phyloP scores from a whole-genome alignment of 73 alveolate genomes.

The Durusdinium trenchii region DNA sequence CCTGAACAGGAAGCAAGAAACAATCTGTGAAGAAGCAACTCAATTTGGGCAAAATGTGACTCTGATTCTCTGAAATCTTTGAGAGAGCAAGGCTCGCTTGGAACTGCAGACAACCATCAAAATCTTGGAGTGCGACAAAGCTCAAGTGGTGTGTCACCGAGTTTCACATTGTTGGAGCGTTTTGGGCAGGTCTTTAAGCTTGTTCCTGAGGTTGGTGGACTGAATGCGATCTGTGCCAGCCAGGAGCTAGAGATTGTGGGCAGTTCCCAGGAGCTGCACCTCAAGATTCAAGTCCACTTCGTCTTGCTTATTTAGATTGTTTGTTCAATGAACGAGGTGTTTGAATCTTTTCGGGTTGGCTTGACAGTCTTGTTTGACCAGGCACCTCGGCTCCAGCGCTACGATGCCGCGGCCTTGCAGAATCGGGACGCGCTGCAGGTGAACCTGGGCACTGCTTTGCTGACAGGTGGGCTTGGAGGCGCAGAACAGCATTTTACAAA shows the following conservation, averaged over 20 bases:
- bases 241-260: slow-evolving; percentile 20
- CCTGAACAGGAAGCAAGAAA: neutral
- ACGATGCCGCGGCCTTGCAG: slow-evolving; percentile 19
- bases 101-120: slow-evolving; percentile 69
- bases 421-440: slow-evolving; percentile 60
- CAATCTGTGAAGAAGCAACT: too few species aligned
- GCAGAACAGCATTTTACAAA: neutral
- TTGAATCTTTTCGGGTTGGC: too few species aligned
- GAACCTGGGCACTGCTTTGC: neutral
- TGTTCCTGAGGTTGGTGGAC: slow-evolving; percentile 14
- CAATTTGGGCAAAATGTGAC: neutral
- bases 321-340: too few species aligned
- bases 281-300: neutral
- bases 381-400: slow-evolving; percentile 74
- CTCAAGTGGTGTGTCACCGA: neutral
- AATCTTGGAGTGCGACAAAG: slow-evolving; percentile 62
- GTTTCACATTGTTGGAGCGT: neutral
- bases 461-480: slow-evolving; percentile 95
- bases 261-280: neutral
- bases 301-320: too few species aligned
- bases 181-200: neutral
- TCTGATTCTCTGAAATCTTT: neutral
- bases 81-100: slow-evolving; percentile 64
- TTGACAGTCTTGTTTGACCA: too few species aligned
- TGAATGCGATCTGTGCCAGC: slow-evolving; percentile 24